Percentiles rank a stretch among this genome's conserved stretches.
Evolutionary conservation across 192 early-diverging fungal genomes (phyloP).

Genomic region (Backusella sp.): DNA sequence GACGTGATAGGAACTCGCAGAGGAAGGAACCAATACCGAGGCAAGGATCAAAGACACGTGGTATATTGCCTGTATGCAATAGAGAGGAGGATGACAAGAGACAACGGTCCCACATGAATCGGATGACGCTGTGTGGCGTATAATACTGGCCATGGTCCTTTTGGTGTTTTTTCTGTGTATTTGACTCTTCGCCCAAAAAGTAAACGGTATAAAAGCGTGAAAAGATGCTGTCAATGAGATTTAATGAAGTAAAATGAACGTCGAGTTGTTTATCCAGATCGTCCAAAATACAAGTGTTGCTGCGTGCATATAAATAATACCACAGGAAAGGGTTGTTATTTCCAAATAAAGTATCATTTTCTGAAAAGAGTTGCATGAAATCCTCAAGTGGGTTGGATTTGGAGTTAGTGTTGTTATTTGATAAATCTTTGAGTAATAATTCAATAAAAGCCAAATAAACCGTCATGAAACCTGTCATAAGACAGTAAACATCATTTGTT

Average conservation of each 20-base stretch:
- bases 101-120: conserved; percentile 57
- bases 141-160: conserved; percentile 65
- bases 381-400: neutral
- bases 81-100: neutral
- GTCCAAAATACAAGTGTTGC: neutral
- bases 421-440: conserved; percentile 9
- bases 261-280: conserved; percentile 1
- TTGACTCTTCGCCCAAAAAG: conserved; percentile 35
- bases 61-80: neutral
- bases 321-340: conserved; percentile 18
- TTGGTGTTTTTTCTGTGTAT: conserved; percentile 51
- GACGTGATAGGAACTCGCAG: conserved; percentile 43
- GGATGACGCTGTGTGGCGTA: conserved; percentile 50
- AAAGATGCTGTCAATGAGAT: conserved; percentile 40
- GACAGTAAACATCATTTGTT: conserved; percentile 28
- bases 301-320: conserved; percentile 15
- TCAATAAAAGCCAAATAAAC: conserved; percentile 38
- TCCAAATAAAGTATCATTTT: conserved; percentile 35
- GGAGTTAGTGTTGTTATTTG: neutral
- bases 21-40: conserved; percentile 57
- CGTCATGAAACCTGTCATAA: conserved; percentile 50
- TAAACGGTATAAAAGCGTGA: conserved; percentile 52
- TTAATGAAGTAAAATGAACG: conserved; percentile 15
- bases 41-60: conserved; percentile 52
- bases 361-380: conserved; percentile 36